A percentile compares a stretch with the other conserved stretches of the same genome.
Conservation (phyloP, 768 basidiomycete species). For the Pisolithus microcarpus region DNA sequence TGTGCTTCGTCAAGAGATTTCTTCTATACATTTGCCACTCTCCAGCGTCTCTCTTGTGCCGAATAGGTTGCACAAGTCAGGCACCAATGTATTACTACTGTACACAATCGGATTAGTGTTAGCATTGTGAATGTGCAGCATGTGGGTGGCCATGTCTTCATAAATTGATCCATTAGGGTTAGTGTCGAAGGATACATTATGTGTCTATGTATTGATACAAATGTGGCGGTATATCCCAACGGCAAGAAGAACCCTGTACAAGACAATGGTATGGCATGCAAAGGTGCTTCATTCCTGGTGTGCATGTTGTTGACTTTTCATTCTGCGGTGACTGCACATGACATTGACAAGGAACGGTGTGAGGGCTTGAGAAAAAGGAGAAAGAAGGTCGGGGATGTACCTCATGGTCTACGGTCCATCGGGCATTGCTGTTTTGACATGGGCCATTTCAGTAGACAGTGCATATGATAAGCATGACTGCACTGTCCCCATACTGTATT, state of each 20-base stretch:
- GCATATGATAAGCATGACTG: slow-evolving; percentile 97
- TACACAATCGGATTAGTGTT: no score
- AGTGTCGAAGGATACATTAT: no score
- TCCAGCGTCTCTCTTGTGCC: no score
- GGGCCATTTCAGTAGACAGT: slow-evolving; percentile 93
- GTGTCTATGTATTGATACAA: no score
- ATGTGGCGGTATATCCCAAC: not conserved
- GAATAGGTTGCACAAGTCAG: no score
- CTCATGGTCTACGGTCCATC: slow-evolving; percentile 92
- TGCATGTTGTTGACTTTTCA: slow-evolving; percentile 32
- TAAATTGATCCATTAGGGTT: no score
- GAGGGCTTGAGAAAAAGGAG: no score
- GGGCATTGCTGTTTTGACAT: slow-evolving; percentile 94
- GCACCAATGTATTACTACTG: no score
- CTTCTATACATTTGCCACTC: no score
- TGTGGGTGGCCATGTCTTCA: no score
- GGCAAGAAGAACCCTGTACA: not conserved
- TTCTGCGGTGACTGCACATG: slow-evolving; percentile 45
- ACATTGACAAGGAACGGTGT: not conserved
- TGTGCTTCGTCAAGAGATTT: not conserved
- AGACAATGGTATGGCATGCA: not conserved
- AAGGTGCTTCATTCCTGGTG: not conserved
- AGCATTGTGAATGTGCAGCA: no score
- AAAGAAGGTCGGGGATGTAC: slow-evolving; percentile 50
- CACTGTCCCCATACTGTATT: slow-evolving; percentile 87